Base-by-base conservation (phyloP, 768 basidiomycete species). In the Auriscalpium vulgare region DNA sequence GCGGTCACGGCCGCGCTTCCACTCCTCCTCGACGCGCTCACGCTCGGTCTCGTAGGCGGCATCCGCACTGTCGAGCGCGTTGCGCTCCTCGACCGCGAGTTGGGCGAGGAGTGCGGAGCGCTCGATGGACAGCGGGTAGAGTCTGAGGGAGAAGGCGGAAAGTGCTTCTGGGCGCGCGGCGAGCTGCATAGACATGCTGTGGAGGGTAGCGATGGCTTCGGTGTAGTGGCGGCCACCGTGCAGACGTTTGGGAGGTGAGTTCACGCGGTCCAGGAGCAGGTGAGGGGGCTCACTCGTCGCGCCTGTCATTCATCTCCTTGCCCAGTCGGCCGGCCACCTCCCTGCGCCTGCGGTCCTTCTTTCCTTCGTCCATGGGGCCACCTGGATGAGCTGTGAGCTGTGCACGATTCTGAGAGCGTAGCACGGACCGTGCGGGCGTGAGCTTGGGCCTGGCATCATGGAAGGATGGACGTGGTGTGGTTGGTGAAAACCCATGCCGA, bases 11-110 rank as follows among this genome's bases (percentile, higher is more conserved):
- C 91, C 90, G 46, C 80, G 78, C 60, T 76, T 78, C 84, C 85
- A 91, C 65, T 92, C 91, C 7, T 89, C 88, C 63, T 92, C 91
- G 5, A 92, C 88, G 48, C 81, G 74, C 61, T 84, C 82, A 40
- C 84, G 78, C 65, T 93, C 91, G 62, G 91, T 88, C 17, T 86
- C 81, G 58, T 86, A 91, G 8, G 87, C 84, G 11, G 76, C 79
- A 65, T 85, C 79, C 17, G 83, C 82, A 60, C 79, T 78, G 1
- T 87, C 83, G 17, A 84, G 69, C n/a, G 80, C 74, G 60, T 85
- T 80, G 61, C 80, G 78, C 70, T 90, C 87, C 64, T 89, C 85
- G 37, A 78, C 72, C 40, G 79, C 79, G 11, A 83, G 71, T 66
- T 87, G 83, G 0, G 84, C 76, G 37, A 91, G 79, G 44, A 84